Conservation (phyloP, 1,284 basidiomycete genomes). For the Fomitopsis palustris region DNA sequence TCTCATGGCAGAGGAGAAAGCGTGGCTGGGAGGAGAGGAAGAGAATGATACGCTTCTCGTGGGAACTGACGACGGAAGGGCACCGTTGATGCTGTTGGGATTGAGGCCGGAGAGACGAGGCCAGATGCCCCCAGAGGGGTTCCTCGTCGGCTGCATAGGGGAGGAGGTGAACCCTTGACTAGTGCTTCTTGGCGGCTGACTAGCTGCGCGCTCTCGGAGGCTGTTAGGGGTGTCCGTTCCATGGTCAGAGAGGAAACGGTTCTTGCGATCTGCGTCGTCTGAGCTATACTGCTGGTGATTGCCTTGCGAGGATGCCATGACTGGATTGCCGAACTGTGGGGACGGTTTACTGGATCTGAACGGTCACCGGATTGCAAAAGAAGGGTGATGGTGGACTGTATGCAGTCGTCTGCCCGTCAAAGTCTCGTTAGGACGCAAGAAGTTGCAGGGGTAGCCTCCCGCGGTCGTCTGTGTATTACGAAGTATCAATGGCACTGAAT, state of each 20-base stretch:
- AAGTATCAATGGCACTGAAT: slow-evolving; percentile 2
- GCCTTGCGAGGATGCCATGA: slow-evolving; percentile 24
- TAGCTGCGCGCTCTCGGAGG: slow-evolving; percentile 57
- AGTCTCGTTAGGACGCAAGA: background rate
- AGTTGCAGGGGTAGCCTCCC: slow-evolving; percentile 16
- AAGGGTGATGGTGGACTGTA: background rate
- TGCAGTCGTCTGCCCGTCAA: background rate
- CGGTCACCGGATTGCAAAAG: slow-evolving; percentile 24
- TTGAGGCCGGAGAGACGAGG: slow-evolving; percentile 38
- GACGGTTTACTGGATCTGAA: slow-evolving; percentile 25
- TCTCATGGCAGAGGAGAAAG: slow-evolving; percentile 60
- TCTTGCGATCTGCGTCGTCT: slow-evolving; percentile 44
- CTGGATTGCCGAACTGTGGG: slow-evolving; percentile 21
- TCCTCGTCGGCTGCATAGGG: slow-evolving; percentile 49
- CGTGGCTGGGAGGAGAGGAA: slow-evolving; percentile 36
- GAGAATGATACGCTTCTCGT: slow-evolving; percentile 68
- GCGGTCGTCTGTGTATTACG: slow-evolving; percentile 19
- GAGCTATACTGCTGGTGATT: slow-evolving; percentile 25
- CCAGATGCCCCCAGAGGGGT: slow-evolving; percentile 45
- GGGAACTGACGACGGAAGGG: slow-evolving; percentile 41
- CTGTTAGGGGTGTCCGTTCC: slow-evolving; percentile 32
- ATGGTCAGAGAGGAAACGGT: slow-evolving; percentile 50
- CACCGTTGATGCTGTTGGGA: slow-evolving; percentile 25
- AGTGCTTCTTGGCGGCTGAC: slow-evolving; percentile 59
- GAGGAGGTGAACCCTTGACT: slow-evolving; percentile 49